phyloP scores from a whole-genome alignment of 2,329 filamentous ascomycete species.

The Cercospora citrullina region DNA sequence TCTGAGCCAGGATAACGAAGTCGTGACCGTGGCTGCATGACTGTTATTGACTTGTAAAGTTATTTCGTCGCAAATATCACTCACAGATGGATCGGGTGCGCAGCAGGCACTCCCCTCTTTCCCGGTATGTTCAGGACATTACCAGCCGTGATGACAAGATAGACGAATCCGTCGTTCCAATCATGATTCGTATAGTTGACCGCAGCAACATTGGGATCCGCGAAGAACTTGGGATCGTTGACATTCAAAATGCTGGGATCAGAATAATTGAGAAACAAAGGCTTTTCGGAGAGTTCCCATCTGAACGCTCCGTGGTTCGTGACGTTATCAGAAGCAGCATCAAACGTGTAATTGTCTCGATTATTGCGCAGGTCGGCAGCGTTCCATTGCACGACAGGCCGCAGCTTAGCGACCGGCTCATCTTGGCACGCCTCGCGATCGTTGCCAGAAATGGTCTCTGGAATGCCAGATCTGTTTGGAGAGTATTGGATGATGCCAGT shows the following conservation, averaged over 20 bases:
- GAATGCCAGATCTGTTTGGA: slow-evolving; percentile 16
- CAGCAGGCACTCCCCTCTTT: slow-evolving; percentile 23
- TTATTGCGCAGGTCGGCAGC: slow-evolving; percentile 25
- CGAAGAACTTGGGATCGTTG: slow-evolving; percentile 24
- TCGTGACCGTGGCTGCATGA: slow-evolving; percentile 46
- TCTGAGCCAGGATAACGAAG: slow-evolving; percentile 34
- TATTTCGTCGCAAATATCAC: background rate
- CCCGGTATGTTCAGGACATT: slow-evolving; percentile 19
- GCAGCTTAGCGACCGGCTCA: slow-evolving; percentile 31
- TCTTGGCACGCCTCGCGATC: slow-evolving; percentile 32
- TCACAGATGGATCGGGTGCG: slow-evolving; percentile 36
- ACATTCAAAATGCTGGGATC: slow-evolving; percentile 35
- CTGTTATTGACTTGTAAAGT: background rate
- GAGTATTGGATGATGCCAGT: slow-evolving; percentile 33
- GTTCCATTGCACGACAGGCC: slow-evolving; percentile 35
- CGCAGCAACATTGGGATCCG: slow-evolving; percentile 6
- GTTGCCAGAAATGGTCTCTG: slow-evolving; percentile 23
- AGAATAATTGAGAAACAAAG: slow-evolving; percentile 33
- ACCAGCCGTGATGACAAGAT: slow-evolving; percentile 33
- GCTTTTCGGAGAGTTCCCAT: slow-evolving; percentile 33
- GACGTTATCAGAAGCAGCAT: slow-evolving; percentile 24
- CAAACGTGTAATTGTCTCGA: slow-evolving; percentile 27
- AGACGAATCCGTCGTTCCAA: slow-evolving; percentile 32
- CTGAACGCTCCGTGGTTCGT: slow-evolving; percentile 22
- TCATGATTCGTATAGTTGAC: slow-evolving; percentile 24